phyloP scores from a whole-genome alignment of 2,329 filamentous ascomycete genomes.

The Chaetomium sp. region DNA sequence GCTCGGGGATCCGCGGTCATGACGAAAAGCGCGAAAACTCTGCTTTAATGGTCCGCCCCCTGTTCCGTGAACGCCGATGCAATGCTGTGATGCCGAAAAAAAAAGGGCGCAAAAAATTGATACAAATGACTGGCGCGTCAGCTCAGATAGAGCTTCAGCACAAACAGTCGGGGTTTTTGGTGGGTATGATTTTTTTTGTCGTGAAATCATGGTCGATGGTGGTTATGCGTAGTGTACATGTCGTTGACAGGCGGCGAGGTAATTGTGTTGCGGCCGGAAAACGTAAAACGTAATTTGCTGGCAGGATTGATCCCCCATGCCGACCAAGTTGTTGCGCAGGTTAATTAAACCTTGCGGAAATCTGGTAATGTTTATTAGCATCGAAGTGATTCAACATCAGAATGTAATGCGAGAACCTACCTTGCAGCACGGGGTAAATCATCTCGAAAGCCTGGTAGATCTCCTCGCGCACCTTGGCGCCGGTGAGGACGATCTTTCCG shows the following conservation, averaged over 20 bases:
- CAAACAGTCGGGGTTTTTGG: slow-evolving; percentile 27
- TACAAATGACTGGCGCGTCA: slow-evolving; percentile 40
- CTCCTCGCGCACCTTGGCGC: slow-evolving; percentile 96
- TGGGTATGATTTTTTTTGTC: slow-evolving; percentile 31
- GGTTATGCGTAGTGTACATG: slow-evolving; percentile 29
- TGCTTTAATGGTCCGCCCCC: slow-evolving; percentile 21
- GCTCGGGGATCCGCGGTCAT: slow-evolving; percentile 7
- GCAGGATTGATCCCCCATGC: slow-evolving; percentile 12
- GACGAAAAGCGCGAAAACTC: slow-evolving; percentile 19
- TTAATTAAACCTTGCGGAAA: slow-evolving; percentile 37
- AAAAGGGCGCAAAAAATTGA: slow-evolving; percentile 40
- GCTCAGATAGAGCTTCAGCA: slow-evolving; percentile 19
- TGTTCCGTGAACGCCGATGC: slow-evolving; percentile 56
- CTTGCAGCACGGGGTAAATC: slow-evolving; percentile 94
- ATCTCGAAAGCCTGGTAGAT: slow-evolving; percentile 97
- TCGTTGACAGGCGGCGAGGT: slow-evolving; percentile 20
- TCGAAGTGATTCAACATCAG: background rate
- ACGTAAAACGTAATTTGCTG: background rate
- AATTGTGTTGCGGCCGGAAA: background rate
- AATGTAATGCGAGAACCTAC: slow-evolving; percentile 50
- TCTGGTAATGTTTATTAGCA: slow-evolving; percentile 31
- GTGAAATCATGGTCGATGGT: slow-evolving; percentile 33
- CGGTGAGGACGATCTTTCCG: slow-evolving; percentile 96
- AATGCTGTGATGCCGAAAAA: slow-evolving; percentile 49
- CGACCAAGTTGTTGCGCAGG: slow-evolving; percentile 3